phyloP scores from a whole-genome alignment of 768 basidiomycete species.

The Suillus paluster region DNA sequence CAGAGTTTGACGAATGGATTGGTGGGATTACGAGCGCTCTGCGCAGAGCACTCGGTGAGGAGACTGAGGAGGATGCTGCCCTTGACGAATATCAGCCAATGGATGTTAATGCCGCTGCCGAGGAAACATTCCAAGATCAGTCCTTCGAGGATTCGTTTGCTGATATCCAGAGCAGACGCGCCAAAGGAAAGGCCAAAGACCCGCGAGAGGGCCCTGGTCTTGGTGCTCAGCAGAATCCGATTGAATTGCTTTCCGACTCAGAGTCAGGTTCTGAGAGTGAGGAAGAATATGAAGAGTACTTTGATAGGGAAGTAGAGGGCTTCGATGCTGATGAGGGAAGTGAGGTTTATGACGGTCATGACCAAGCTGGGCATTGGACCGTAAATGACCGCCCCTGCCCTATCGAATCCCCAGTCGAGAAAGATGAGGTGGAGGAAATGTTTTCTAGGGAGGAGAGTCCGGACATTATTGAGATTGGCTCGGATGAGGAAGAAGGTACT shows the following conservation, averaged over 20 bases:
- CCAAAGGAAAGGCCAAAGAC: constrained; percentile 65
- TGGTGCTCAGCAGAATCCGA: constrained; percentile 47
- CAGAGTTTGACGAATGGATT: constrained; percentile 75
- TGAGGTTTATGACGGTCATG: constrained; percentile 13
- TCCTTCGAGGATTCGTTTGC: constrained; percentile 59
- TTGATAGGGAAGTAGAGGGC: constrained; percentile 29
- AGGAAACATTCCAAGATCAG: constrained; percentile 27
- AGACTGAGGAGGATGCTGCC: constrained; percentile 22
- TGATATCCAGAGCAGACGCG: constrained; percentile 52
- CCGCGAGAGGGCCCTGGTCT: constrained; percentile 63
- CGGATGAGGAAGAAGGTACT: constrained; percentile 30
- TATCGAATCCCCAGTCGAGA: constrained; percentile 16
- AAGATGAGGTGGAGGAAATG: constrained; percentile 17
- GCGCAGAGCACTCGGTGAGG: constrained; percentile 59
- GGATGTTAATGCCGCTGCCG: constrained; percentile 27
- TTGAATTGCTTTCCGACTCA: constrained; percentile 48
- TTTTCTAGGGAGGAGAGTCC: constrained; percentile 14
- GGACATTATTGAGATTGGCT: constrained; percentile 26
- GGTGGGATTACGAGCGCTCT: constrained; percentile 62
- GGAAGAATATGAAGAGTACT: constrained; percentile 24
- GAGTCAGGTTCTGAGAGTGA: constrained; percentile 32
- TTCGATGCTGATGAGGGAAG: constrained; percentile 21
- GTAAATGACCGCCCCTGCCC: constrained; percentile 3
- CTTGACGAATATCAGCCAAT: constrained; percentile 9
- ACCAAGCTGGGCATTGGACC: neutral